Evolutionary conservation across 2,329 filamentous ascomycete genomes (phyloP).

Genomic region (Sphaerulina musiva): DNA sequence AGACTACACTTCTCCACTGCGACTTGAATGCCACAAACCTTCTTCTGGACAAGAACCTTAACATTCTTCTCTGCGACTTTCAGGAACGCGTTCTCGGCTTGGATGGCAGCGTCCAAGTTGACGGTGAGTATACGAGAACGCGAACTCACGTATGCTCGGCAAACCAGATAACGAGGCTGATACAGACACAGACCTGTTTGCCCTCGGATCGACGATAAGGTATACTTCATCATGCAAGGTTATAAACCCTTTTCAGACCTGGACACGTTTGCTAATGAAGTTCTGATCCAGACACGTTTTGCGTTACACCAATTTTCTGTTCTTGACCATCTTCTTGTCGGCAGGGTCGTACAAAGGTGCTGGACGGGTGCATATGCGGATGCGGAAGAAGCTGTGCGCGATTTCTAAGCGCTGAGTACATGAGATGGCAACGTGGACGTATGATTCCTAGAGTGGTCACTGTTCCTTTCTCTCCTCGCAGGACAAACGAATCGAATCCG

Average conservation of each 20-base stretch:
- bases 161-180: not conserved
- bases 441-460: too few species aligned
- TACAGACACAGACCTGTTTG: not conserved
- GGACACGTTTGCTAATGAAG: not conserved
- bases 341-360: not conserved
- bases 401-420: not conserved
- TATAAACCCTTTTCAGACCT: not conserved
- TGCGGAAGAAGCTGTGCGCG: not conserved
- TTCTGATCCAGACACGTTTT: not conserved
- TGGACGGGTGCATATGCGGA: not conserved
- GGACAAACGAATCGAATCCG: too few species aligned
- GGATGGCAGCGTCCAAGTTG: not conserved
- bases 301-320: not conserved
- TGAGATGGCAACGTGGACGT: not conserved
- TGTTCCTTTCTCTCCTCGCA: too few species aligned
- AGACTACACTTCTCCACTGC: not conserved
- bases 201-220: not conserved
- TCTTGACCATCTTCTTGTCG: not conserved
- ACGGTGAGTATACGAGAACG: not conserved
- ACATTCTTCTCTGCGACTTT: not conserved
- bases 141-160: not conserved
- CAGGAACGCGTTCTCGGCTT: not conserved
- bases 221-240: conserved; percentile 3
- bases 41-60: not conserved
- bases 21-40: conserved; percentile 1